Conservation (phyloP, 2,329 filamentous ascomycete genomes). For the Atkinsonella hypoxylon region DNA sequence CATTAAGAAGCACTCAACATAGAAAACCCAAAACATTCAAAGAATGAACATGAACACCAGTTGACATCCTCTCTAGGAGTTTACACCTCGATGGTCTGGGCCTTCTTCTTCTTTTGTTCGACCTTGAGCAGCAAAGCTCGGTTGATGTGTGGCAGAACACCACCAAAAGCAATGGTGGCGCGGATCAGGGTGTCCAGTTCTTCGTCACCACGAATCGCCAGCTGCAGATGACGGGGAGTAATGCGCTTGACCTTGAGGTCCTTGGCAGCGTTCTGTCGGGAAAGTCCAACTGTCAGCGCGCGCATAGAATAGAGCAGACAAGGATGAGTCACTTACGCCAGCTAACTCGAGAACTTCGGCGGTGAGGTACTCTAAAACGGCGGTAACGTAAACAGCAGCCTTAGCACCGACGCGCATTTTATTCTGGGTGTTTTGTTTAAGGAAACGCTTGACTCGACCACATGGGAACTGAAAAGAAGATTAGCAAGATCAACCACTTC, state of each 20-base stretch:
- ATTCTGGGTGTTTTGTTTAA: slow-evolving; percentile 98
- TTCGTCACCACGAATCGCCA: slow-evolving; percentile 96
- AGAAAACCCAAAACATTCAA: slow-evolving; percentile 1
- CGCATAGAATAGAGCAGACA: not conserved
- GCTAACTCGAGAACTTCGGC: slow-evolving; percentile 96
- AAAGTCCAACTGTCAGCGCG: not conserved
- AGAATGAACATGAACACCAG: not conserved
- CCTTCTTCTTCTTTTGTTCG: slow-evolving; percentile 97
- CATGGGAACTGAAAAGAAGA: slow-evolving; percentile 67
- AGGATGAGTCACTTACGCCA: slow-evolving; percentile 45
- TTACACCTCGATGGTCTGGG: slow-evolving; percentile 37
- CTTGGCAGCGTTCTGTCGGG: slow-evolving; percentile 76
- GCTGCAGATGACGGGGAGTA: slow-evolving; percentile 91
- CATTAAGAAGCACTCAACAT: not conserved
- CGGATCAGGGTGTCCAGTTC: slow-evolving; percentile 95
- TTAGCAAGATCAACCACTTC: not conserved
- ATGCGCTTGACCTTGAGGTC: slow-evolving; percentile 99
- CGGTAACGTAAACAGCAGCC: slow-evolving; percentile 95
- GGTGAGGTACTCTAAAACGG: slow-evolving; percentile 94
- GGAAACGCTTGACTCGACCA: slow-evolving; percentile 98
- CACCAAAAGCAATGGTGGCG: slow-evolving; percentile 95
- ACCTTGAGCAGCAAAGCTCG: slow-evolving; percentile 90
- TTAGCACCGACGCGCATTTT: slow-evolving; percentile 99
- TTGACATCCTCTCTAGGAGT: not conserved
- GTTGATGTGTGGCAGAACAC: slow-evolving; percentile 98